Evolutionary conservation across 1,284 basidiomycete genomes (phyloP).

Genomic region (Trichosporon asahii): DNA sequence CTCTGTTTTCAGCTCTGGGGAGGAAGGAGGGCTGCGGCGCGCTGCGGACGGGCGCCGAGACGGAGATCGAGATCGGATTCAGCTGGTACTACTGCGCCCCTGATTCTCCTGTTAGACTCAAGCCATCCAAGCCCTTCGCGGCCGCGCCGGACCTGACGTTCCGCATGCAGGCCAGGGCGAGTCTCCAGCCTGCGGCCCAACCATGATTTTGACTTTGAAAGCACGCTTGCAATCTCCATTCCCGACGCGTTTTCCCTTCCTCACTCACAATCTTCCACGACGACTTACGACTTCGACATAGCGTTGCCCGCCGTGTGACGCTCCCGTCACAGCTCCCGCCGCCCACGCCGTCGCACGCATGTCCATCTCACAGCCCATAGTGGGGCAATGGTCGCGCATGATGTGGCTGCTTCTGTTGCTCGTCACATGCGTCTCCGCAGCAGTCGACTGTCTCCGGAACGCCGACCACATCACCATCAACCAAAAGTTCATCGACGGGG

Average conservation of each 20-base stretch:
- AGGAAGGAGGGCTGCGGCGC: neutral
- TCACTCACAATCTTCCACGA: neutral
- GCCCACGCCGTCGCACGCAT: neutral
- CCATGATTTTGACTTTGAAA: neutral
- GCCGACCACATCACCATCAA: slow-evolving; percentile 47
- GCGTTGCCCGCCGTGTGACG: neutral
- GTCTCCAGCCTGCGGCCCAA: neutral
- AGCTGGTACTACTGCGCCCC: neutral
- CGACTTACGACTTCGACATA: no score
- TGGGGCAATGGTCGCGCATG: neutral
- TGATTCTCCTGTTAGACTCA: neutral
- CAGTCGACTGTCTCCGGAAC: slow-evolving; percentile 36
- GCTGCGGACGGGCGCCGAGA: neutral
- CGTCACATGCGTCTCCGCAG: slow-evolving; percentile 19
- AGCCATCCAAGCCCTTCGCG: neutral
- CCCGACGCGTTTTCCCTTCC: neutral
- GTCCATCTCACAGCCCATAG: neutral
- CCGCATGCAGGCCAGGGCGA: neutral
- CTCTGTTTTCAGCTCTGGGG: no score
- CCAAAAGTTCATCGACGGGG: slow-evolving; percentile 47
- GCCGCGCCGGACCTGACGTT: neutral
- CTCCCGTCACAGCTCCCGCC: neutral
- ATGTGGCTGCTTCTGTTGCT: slow-evolving; percentile 16
- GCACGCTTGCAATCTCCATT: neutral
- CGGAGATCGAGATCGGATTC: neutral